phyloP scores from a whole-genome alignment of 106 monocot genomes.

The Dactylorhiza incarnata region DNA sequence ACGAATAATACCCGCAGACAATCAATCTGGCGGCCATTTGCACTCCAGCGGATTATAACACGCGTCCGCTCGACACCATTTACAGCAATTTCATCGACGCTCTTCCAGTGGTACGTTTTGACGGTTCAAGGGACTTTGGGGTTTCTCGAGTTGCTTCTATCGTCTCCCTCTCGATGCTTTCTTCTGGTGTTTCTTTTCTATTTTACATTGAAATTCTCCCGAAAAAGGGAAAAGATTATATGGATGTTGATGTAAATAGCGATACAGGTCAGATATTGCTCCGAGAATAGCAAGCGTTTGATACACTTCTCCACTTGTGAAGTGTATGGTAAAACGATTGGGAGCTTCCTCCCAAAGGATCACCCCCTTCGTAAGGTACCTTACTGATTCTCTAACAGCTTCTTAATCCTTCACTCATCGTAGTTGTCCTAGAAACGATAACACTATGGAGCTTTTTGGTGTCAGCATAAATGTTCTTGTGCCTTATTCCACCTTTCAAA shows the following conservation, averaged over 20 bases:
- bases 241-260: background rate
- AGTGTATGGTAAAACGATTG: constrained; percentile 64
- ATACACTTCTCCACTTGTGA: constrained; percentile 79
- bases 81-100: constrained; percentile 81
- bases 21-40: constrained; percentile 75
- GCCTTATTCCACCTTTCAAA: background rate
- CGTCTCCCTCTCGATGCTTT: background rate
- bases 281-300: constrained; percentile 52
- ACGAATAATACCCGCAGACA: constrained; percentile 18
- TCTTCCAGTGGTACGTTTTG: constrained; percentile 49
- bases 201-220: background rate
- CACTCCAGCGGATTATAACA: constrained; percentile 76
- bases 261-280: constrained; percentile 62
- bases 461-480: background rate
- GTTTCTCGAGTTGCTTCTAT: background rate
- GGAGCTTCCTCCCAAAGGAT: constrained; percentile 62
- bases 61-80: constrained; percentile 69
- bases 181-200: background rate
- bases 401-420: background rate
- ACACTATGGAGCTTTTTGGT: background rate
- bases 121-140: background rate
- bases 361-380: constrained; percentile 58
- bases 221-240: background rate
- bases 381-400: background rate
- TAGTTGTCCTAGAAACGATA: background rate